A percentile compares a stretch with the other conserved stretches of the same genome.
phyloP scores from a whole-genome alignment of 257 asterid genomes.

The Catharanthus roseus region DNA sequence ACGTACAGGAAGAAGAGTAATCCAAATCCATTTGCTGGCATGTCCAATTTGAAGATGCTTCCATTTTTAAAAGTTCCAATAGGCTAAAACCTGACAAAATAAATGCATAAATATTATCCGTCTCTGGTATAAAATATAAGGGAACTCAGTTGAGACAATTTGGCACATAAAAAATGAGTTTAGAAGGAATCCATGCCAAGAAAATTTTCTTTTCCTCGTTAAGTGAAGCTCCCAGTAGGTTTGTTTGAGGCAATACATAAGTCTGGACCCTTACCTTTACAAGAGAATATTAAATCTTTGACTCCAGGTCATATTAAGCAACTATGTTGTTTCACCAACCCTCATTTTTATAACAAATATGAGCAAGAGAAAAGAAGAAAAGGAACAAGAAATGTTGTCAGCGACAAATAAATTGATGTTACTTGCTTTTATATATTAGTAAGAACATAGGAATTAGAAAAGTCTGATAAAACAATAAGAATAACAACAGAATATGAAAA shows the following conservation, averaged over 20 bases:
- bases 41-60: conserved; percentile 38
- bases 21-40: conserved; percentile 19
- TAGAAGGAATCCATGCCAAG: not conserved
- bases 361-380: not conserved
- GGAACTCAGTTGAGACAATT: not conserved
- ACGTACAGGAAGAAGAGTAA: conserved; percentile 32
- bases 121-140: not conserved
- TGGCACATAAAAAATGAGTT: not conserved
- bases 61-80: conserved; percentile 53
- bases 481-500: not conserved
- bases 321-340: too few relatives aligned
- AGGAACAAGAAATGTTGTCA: too few relatives aligned
- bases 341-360: too few relatives aligned
- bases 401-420: not conserved
- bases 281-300: too few relatives aligned
- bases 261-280: not conserved
- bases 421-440: not conserved
- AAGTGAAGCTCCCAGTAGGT: not conserved
- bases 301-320: too few relatives aligned
- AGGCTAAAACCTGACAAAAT: conserved; percentile 49
- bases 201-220: not conserved
- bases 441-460: not conserved
- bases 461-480: not conserved
- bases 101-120: not conserved
- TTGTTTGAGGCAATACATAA: not conserved